Percentiles rank a stretch among this genome's conserved stretches.
These are phyloP conservation scores for Kwoniella dendrophila DNA, from an alignment of 768 basidiomycete species.

Conservation along the genomic window DNA sequence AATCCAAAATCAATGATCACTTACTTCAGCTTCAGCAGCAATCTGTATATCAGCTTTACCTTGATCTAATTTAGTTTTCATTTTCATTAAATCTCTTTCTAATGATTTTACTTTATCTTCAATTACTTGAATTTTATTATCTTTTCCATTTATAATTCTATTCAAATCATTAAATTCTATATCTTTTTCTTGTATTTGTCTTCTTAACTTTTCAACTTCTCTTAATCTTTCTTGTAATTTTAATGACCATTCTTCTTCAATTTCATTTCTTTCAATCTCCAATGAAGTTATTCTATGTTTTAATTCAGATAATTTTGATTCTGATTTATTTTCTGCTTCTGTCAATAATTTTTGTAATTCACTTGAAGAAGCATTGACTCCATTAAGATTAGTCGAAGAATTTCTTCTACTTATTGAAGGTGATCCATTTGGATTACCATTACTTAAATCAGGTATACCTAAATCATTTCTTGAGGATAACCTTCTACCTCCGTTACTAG, in stretches of 20 bases:
- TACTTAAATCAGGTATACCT: neutral
- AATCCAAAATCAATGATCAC: too few species aligned
- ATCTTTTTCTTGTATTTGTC: constrained; percentile 64
- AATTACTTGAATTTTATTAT: constrained; percentile 63
- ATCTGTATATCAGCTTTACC: constrained; percentile 56
- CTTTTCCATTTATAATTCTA: constrained; percentile 60
- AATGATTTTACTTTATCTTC: constrained; percentile 50
- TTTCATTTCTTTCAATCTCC: constrained; percentile 83
- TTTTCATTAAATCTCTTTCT: constrained; percentile 56
- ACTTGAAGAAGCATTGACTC: constrained; percentile 1
- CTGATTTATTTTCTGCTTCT: constrained; percentile 74
- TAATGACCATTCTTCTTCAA: constrained; percentile 84
- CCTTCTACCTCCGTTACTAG: constrained; percentile 60
- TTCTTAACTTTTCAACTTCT: constrained; percentile 75
- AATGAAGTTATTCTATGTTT: constrained; percentile 64
- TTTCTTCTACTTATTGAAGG: constrained; percentile 20
- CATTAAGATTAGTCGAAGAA: neutral
- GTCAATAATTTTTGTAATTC: constrained; percentile 66
- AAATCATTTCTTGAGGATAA: neutral
- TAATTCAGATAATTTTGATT: constrained; percentile 72
- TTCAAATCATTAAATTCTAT: constrained; percentile 65
- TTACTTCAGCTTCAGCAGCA: constrained; percentile 59
- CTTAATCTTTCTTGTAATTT: constrained; percentile 76
- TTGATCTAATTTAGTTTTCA: constrained; percentile 58
- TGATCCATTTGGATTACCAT: constrained; percentile 14